Evolutionary conservation across 441 rosid genomes (phyloP).

Genomic region (Syzygium malaccense): DNA sequence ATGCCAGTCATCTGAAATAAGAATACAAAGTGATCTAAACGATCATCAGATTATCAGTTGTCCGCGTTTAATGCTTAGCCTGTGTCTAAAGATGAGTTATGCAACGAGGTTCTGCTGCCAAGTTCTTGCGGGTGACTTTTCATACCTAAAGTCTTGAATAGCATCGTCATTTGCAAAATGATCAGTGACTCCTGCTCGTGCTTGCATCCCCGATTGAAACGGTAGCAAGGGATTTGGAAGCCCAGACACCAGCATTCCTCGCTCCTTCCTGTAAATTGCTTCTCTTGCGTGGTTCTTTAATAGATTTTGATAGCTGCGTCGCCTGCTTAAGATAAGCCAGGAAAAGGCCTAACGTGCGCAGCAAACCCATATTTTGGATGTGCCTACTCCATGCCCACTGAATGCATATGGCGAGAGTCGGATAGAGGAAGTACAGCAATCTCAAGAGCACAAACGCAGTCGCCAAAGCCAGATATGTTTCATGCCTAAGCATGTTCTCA

Average conservation of each 20-base stretch:
- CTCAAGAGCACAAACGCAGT: constrained; percentile 56
- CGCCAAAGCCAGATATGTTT: constrained; percentile 75
- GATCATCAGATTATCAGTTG: background rate
- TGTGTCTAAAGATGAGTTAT: background rate
- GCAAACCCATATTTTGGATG: constrained; percentile 36
- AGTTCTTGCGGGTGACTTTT: background rate
- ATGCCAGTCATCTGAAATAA: background rate
- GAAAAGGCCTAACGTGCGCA: constrained; percentile 58
- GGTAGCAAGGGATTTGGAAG: constrained; percentile 87
- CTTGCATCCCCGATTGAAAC: constrained; percentile 84
- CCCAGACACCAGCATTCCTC: constrained; percentile 86
- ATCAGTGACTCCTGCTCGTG: constrained; percentile 41
- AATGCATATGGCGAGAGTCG: constrained; percentile 33
- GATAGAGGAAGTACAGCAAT: constrained; percentile 42
- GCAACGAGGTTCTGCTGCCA: background rate
- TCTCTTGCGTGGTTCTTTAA: constrained; percentile 70
- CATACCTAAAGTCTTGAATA: background rate
- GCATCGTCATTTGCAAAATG: background rate
- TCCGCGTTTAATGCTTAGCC: background rate
- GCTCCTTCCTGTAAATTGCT: constrained; percentile 88
- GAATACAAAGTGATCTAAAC: background rate
- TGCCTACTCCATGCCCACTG: constrained; percentile 48
- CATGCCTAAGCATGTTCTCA: constrained; percentile 74
- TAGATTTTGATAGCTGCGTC: constrained; percentile 41
- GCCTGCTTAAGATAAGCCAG: constrained; percentile 45